Evolutionary conservation across 352 stramenopile genomes (phyloP), one percentile per base, ranked within the genome.

Genomic region (Aphanomyces astaci): DNA sequence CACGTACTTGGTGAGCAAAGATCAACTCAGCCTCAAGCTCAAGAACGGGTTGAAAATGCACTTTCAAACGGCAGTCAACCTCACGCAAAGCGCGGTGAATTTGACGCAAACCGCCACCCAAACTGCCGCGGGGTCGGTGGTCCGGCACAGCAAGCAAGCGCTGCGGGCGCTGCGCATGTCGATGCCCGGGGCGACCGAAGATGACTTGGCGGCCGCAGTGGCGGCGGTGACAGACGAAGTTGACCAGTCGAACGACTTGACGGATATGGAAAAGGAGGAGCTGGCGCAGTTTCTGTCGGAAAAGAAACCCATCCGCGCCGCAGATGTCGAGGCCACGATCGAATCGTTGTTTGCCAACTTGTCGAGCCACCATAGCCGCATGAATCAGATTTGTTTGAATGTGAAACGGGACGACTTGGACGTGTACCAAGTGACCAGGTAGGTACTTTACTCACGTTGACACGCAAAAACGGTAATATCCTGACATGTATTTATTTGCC

Each of bases 1-100:
- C 53, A 80, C 76, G 56, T 87, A 87, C 52, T 76, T 84, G 54
- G 71, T 86, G 54, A 78, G 78, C 65, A 79, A 79, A 28, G 78
- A 85, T n/a, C 68, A 71, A 10, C 46, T 87, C 15, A 68, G 62
- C 24, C 46, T 68, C 28, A 71, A 66, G 4, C 51, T 71, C 31
- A 71, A 71, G 27, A 66, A 66, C 55, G 39, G 32, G 3, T 54
- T 71, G 15, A 66, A 71, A 5, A 24, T 33, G 13, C 52, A 64
- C 13, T n/a, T 56, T 17, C 31, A 66, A 54, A 66, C 43, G 9
- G 31, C 22, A 9, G 56, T 70, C n/a, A 13, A 59, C 33, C 24
- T 59, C 13, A 59, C 25, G 13, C 51, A 59, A 30, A 59, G 30
- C 30, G 51, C 51, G 1, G 45, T 24, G 9, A 24, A 25, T 53